Evolutionary conservation across 225 moss, liverwort and hornwort species (phyloP).

Genomic region (Pseudisothecium myosuroides): DNA sequence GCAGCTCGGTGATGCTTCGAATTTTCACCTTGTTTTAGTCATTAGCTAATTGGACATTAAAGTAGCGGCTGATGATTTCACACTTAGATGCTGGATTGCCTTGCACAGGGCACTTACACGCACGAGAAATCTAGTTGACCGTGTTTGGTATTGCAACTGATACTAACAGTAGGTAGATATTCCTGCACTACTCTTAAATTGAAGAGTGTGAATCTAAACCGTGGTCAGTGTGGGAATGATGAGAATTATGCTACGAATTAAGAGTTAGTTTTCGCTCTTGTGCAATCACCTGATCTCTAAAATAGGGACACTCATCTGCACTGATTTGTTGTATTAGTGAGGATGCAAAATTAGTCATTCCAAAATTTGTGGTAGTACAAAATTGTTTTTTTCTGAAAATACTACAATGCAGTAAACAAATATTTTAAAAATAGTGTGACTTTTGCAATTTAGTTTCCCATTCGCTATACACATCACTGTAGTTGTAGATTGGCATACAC

Average conservation of each 20-base stretch:
- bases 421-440: not conserved
- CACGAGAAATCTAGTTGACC: not conserved
- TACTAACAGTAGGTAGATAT: not conserved
- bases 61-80: no score
- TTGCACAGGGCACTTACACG: not conserved
- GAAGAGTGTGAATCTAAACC: not conserved
- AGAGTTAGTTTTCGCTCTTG: not conserved
- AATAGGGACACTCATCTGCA: not conserved
- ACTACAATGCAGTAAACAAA: not conserved
- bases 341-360: not conserved
- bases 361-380: not conserved
- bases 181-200: not conserved
- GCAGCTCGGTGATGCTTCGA: slow-evolving; percentile 36
- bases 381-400: not conserved
- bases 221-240: not conserved
- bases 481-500: not conserved
- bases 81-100: not conserved
- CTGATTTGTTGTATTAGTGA: not conserved
- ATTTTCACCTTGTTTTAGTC: not conserved
- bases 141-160: not conserved
- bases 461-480: no score
- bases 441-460: not conserved
- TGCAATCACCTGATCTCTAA: not conserved
- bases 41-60: not conserved
- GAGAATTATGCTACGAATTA: not conserved